These are phyloP conservation scores for Podila verticillata DNA, from an alignment of 192 early-diverging fungal species.

Conservation along the genomic window DNA sequence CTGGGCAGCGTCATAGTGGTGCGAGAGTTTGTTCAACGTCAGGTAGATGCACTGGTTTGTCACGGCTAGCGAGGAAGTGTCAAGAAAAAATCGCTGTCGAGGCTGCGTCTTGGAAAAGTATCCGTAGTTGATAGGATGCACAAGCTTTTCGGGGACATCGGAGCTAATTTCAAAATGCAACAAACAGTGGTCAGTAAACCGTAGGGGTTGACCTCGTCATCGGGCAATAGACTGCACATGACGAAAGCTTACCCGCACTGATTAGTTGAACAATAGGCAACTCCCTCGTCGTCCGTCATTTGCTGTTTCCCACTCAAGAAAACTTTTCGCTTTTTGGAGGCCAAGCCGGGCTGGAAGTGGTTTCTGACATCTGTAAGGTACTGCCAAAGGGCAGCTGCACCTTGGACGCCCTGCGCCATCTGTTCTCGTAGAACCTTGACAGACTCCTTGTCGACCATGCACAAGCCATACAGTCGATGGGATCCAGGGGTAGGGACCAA, in stretches of 20 bases:
- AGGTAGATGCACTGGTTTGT: constrained; percentile 71
- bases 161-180: constrained; percentile 14
- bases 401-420: constrained; percentile 44
- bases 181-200: neutral
- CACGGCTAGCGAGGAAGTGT: constrained; percentile 49
- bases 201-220: no score
- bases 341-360: constrained; percentile 57
- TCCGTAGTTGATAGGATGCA: constrained; percentile 69
- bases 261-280: constrained; percentile 62
- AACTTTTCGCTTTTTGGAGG: constrained; percentile 28
- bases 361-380: constrained; percentile 59
- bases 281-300: constrained; percentile 25
- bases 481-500: constrained; percentile 19
- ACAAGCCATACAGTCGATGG: constrained; percentile 57
- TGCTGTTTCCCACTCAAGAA: constrained; percentile 7
- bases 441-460: constrained; percentile 63
- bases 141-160: constrained; percentile 58
- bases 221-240: no score
- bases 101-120: constrained; percentile 62
- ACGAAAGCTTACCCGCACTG: constrained; percentile 56
- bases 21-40: constrained; percentile 24
- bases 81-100: constrained; percentile 66
- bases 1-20: constrained; percentile 15
- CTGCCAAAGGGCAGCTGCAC: constrained; percentile 45
- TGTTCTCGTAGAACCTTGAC: constrained; percentile 39